Conservation (phyloP, 257 asterid genomes). For the Ilex aquifolium region DNA sequence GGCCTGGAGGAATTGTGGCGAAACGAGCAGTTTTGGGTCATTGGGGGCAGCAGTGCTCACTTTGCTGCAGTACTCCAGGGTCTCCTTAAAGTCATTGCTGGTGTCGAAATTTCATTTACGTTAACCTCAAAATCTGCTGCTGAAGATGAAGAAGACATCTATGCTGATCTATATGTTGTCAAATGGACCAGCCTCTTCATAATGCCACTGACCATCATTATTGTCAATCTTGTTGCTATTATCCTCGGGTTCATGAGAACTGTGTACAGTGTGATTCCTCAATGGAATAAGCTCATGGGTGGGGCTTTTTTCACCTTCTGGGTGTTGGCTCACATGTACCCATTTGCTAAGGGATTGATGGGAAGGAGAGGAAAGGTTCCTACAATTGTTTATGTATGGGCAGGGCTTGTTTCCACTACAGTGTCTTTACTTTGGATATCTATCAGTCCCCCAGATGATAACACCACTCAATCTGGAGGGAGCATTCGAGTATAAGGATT, state of each 20-base stretch:
- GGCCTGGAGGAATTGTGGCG: conserved; percentile 93
- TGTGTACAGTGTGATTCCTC: conserved; percentile 71
- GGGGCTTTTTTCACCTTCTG: conserved; percentile 87
- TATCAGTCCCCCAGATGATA: conserved; percentile 40
- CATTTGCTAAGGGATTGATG: conserved; percentile 83
- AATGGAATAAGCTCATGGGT: conserved; percentile 86
- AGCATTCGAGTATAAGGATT: neutral
- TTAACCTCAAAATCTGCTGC: conserved; percentile 60
- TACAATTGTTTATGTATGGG: conserved; percentile 83
- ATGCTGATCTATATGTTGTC: conserved; percentile 67
- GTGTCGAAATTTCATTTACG: conserved; percentile 81
- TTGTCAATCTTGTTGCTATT: conserved; percentile 52
- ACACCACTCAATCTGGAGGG: neutral
- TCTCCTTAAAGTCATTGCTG: conserved; percentile 78
- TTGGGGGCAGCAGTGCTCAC: conserved; percentile 90
- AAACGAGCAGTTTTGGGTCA: conserved; percentile 94
- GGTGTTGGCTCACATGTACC: conserved; percentile 89
- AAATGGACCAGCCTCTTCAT: conserved; percentile 87
- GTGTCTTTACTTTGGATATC: conserved; percentile 74
- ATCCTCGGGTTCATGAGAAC: conserved; percentile 67
- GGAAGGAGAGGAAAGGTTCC: conserved; percentile 86
- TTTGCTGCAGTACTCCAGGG: conserved; percentile 83
- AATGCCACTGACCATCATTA: conserved; percentile 58
- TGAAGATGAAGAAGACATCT: conserved; percentile 74
- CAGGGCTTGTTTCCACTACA: conserved; percentile 71